Percentiles rank a stretch among this genome's conserved stretches.
phyloP scores from a whole-genome alignment of 106 monocot genomes.

The Dendrobium chrysotoxum region DNA sequence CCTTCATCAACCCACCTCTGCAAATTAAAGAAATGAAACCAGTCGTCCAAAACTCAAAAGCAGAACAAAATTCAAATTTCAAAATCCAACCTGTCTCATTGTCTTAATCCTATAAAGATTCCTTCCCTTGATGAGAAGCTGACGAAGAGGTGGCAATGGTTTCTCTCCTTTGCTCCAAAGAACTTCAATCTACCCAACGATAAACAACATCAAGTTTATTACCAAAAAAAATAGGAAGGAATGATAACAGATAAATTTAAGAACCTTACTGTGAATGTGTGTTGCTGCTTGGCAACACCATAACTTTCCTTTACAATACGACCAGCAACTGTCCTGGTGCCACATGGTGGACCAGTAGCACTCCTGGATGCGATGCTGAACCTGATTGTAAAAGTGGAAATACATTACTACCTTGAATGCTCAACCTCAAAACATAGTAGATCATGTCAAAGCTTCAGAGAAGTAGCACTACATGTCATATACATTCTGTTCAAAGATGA shows the following conservation, averaged over 20 bases:
- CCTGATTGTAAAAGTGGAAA: slow-evolving; percentile 16
- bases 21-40: slow-evolving; percentile 8
- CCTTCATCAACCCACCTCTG: slow-evolving; percentile 78
- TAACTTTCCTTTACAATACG: slow-evolving; percentile 90
- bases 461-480: slow-evolving; percentile 49
- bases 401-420: not conserved
- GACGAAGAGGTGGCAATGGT: slow-evolving; percentile 65
- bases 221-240: not conserved
- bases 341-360: slow-evolving; percentile 54
- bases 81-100: slow-evolving; percentile 62
- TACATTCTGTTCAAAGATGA: slow-evolving; percentile 80
- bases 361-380: slow-evolving; percentile 56
- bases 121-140: slow-evolving; percentile 85
- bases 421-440: not conserved
- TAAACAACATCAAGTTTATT: not conserved
- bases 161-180: slow-evolving; percentile 80
- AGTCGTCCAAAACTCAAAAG: not conserved
- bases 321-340: slow-evolving; percentile 56
- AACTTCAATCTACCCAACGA: slow-evolving; percentile 54
- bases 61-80: not conserved
- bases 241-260: not conserved
- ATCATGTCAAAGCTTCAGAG: not conserved
- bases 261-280: slow-evolving; percentile 77
- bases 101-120: slow-evolving; percentile 77
- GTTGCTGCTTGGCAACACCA: slow-evolving; percentile 84